Conservation (phyloP, 768 basidiomycete genomes). For the Phaeotremella skinneri region DNA sequence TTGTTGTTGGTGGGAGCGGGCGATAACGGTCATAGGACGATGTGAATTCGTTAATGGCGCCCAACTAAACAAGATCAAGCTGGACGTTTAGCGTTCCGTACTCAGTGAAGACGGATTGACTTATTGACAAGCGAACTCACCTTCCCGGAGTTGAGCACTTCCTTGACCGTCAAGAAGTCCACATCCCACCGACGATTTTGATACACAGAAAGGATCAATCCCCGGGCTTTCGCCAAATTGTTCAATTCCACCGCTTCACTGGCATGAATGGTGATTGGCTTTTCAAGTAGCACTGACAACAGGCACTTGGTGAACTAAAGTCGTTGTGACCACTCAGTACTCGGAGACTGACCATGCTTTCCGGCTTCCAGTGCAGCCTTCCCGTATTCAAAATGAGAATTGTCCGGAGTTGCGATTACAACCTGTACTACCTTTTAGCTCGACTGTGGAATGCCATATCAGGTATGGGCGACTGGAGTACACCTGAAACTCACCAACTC, state of each 20-base stretch:
- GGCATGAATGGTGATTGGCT: slow-evolving; percentile 9
- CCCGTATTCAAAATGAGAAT: slow-evolving; percentile 21
- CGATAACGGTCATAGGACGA: slow-evolving; percentile 24
- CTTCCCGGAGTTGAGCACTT: slow-evolving; percentile 14
- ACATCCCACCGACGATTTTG: slow-evolving; percentile 38
- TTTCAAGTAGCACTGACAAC: slow-evolving; percentile 37
- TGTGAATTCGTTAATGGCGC: slow-evolving; percentile 25
- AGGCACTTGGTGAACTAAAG: no score
- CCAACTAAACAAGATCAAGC: slow-evolving; percentile 8
- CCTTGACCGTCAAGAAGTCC: slow-evolving; percentile 27
- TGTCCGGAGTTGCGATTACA: slow-evolving; percentile 16
- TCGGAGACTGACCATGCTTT: slow-evolving; percentile 28
- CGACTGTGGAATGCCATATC: neutral
- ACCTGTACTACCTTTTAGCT: neutral
- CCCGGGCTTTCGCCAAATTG: slow-evolving; percentile 17
- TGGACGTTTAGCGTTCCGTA: no score
- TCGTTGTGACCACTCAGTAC: no score
- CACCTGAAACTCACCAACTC: slow-evolving; percentile 18
- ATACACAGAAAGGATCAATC: slow-evolving; percentile 20
- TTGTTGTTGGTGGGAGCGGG: neutral
- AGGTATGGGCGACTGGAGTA: neutral
- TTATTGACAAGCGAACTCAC: slow-evolving; percentile 2
- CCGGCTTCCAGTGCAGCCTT: slow-evolving; percentile 26
- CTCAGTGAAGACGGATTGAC: neutral
- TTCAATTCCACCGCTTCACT: slow-evolving; percentile 18